Evolutionary conservation across 306 rosid genomes (phyloP).

Genomic region (Geum urbanum): DNA sequence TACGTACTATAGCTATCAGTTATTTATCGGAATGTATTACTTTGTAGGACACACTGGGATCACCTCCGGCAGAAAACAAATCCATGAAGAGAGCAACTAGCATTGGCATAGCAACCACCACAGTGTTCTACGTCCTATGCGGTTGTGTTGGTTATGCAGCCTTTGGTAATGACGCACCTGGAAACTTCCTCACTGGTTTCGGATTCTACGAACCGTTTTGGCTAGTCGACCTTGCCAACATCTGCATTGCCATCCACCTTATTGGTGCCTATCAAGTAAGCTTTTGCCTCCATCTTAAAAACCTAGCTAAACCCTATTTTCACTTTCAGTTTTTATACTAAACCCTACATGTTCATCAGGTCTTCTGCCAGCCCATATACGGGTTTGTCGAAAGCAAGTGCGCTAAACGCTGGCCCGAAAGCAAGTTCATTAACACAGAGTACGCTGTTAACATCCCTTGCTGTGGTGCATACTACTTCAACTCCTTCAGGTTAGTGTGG

Average conservation of each 20-base stretch:
- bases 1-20: neutral
- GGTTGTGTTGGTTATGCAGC: conserved; percentile 92
- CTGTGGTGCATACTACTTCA: conserved; percentile 36
- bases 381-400: conserved; percentile 60
- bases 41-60: conserved; percentile 70
- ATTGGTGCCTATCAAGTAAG: conserved; percentile 91
- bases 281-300: neutral
- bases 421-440: conserved; percentile 56
- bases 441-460: conserved; percentile 49
- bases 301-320: neutral
- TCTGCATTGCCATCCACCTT: conserved; percentile 84
- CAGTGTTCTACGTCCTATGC: conserved; percentile 72
- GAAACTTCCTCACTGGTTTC: conserved; percentile 96
- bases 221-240: conserved; percentile 83
- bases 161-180: conserved; percentile 85
- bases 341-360: conserved; percentile 35
- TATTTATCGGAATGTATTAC: neutral
- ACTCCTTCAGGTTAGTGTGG: conserved; percentile 77
- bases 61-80: conserved; percentile 83
- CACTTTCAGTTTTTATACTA: neutral
- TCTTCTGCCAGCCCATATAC: conserved; percentile 80
- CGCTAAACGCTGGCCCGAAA: conserved; percentile 53
- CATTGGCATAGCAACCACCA: conserved; percentile 70
- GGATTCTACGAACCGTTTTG: conserved; percentile 99
- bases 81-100: conserved; percentile 81